Evolutionary conservation across 1,139 yeast species (phyloP).

Genomic region (Saccharomycopsis crataegensis): DNA sequence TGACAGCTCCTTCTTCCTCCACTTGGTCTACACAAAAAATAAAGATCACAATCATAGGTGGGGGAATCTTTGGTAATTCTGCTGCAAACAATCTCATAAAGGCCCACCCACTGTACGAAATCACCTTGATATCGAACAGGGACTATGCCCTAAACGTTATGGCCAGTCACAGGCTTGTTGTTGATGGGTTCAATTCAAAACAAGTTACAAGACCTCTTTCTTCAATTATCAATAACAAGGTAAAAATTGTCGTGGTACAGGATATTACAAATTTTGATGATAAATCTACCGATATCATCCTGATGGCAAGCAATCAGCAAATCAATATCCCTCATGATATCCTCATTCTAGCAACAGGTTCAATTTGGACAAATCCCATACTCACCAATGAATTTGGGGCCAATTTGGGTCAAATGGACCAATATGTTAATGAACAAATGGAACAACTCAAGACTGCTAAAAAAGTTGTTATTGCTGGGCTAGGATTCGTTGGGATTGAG

Average conservation of each 20-base stretch:
- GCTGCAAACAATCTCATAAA: not conserved
- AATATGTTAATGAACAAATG: not conserved
- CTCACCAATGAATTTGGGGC: not conserved
- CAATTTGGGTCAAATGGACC: not conserved
- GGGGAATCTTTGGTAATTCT: not conserved
- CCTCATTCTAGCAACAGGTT: constrained; percentile 1
- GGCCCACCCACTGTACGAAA: not conserved
- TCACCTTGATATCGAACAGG: not conserved
- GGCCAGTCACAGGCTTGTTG: not conserved
- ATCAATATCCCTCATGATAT: not conserved
- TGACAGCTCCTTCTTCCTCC: too few species aligned
- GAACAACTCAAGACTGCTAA: constrained; percentile 13
- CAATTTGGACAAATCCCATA: not conserved
- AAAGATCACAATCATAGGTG: constrained; percentile 1
- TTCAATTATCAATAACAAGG: not conserved
- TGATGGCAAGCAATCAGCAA: not conserved
- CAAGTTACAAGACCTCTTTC: not conserved
- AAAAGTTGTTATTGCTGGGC: constrained; percentile 22
- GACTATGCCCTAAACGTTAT: not conserved
- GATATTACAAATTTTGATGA: not conserved
- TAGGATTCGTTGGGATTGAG: constrained; percentile 23
- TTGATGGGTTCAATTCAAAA: constrained; percentile 1
- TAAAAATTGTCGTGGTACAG: not conserved
- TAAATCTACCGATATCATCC: not conserved
- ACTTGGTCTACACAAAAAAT: not conserved